phyloP scores from a whole-genome alignment of 257 asterid genomes.

The Gardenia jasminoides region DNA sequence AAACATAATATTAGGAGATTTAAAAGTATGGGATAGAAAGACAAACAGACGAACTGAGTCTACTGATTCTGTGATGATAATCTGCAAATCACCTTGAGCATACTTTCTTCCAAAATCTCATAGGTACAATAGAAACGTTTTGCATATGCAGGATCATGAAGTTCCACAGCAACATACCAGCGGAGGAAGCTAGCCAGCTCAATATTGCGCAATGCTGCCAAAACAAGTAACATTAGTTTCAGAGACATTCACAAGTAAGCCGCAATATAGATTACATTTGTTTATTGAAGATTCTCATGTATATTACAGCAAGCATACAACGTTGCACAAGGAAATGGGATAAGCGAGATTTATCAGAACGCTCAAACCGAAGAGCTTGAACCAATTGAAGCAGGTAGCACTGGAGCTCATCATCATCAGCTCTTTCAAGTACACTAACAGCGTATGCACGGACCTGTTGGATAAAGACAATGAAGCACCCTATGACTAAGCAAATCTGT shows the following conservation, averaged over 20 bases:
- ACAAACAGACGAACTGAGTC: constrained; percentile 1
- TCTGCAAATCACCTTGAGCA: constrained; percentile 60
- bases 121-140: constrained; percentile 86
- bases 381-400: constrained; percentile 98
- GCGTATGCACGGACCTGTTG: constrained; percentile 94
- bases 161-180: constrained; percentile 98
- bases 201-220: constrained; percentile 80
- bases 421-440: constrained; percentile 92
- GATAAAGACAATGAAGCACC: constrained; percentile 18
- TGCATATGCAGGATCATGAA: constrained; percentile 91
- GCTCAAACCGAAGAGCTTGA: constrained; percentile 98
- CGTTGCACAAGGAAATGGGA: constrained; percentile 95
- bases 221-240: constrained; percentile 15
- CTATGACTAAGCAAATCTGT: constrained; percentile 2
- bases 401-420: constrained; percentile 99
- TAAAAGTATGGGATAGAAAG: neutral
- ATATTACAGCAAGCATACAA: constrained; percentile 52
- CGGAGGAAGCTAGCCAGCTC: constrained; percentile 99
- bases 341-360: constrained; percentile 90
- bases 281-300: constrained; percentile 22
- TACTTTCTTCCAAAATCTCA: constrained; percentile 87
- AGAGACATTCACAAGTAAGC: constrained; percentile 2
- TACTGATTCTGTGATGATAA: constrained; percentile 5
- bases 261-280: neutral
- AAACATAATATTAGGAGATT: neutral